A percentile compares a stretch with the other conserved stretches of the same genome.
Evolutionary conservation across 352 stramenopile genomes (phyloP).

Genomic region (Phytopythium helicoides): DNA sequence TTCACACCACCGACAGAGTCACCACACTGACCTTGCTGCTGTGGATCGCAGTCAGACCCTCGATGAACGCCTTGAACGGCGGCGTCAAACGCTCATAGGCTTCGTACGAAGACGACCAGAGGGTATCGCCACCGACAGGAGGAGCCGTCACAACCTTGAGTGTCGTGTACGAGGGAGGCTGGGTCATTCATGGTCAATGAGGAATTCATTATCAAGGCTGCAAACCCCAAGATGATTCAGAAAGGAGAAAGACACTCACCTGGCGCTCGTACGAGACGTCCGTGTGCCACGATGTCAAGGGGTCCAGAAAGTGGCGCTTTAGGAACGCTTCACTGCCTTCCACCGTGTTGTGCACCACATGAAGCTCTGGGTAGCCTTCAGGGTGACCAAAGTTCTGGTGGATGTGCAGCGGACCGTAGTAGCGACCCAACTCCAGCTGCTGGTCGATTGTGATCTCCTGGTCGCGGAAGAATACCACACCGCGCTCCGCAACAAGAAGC

Average conservation of each 20-base stretch:
- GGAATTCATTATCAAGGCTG: not conserved
- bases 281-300: conserved; percentile 31
- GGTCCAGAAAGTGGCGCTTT: conserved; percentile 18
- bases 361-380: conserved; percentile 20
- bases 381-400: conserved; percentile 21
- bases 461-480: conserved; percentile 21
- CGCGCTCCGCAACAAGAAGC: conserved; percentile 11
- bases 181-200: not conserved
- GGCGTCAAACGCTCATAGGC: conserved; percentile 41
- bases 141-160: conserved; percentile 30
- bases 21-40: conserved; percentile 4
- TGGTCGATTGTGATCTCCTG: conserved; percentile 9
- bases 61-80: conserved; percentile 31
- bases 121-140: conserved; percentile 30
- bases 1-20: no score
- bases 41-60: conserved; percentile 5
- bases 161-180: conserved; percentile 27
- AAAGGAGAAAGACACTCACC: not conserved
- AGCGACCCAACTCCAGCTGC: conserved; percentile 21
- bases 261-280: conserved; percentile 38
- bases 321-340: conserved; percentile 7
- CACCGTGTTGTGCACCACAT: conserved; percentile 15
- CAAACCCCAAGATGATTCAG: not conserved
- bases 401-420: conserved; percentile 27
- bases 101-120: conserved; percentile 41